Percentiles rank a stretch among this genome's conserved stretches.
phyloP scores from a whole-genome alignment of 2,329 filamentous ascomycete species.

The Bipolaris bicolor region DNA sequence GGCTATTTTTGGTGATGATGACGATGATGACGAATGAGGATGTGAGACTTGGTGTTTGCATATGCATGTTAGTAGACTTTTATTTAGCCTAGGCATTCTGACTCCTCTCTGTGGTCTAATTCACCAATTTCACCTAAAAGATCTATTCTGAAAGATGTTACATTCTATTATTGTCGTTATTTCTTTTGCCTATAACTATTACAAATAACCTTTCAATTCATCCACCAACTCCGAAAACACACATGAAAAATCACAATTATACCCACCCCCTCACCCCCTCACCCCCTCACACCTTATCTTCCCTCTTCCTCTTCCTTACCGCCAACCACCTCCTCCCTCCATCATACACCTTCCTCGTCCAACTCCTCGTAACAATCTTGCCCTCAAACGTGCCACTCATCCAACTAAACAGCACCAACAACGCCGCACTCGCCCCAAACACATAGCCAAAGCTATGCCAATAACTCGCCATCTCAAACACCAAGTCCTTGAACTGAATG shows the following conservation, averaged over 20 bases:
- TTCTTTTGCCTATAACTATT: not conserved
- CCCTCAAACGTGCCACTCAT: constrained; percentile 65
- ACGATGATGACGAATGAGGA: constrained; percentile 56
- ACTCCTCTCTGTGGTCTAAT: not conserved
- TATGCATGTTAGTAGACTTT: not conserved
- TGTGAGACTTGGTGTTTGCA: not conserved
- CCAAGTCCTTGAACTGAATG: constrained; percentile 65
- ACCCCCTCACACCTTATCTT: not conserved
- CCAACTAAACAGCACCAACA: constrained; percentile 63
- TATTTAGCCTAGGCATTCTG: not conserved
- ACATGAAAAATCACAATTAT: too few relatives aligned
- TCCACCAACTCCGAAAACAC: too few relatives aligned
- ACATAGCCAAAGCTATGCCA: constrained; percentile 72
- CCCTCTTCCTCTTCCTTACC: constrained; percentile 28
- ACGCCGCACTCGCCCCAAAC: constrained; percentile 63
- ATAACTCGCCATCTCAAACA: constrained; percentile 68
- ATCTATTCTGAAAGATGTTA: not conserved
- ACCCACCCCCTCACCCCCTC: not conserved
- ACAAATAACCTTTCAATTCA: not conserved
- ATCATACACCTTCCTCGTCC: constrained; percentile 40
- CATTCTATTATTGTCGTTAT: not conserved
- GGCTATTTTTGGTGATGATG: constrained; percentile 91
- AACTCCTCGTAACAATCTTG: constrained; percentile 57
- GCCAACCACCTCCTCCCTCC: constrained; percentile 33
- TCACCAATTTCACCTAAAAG: not conserved